Percentiles rank a stretch among this genome's conserved stretches.
These are phyloP conservation scores for Globisporangium polare DNA, from an alignment of 352 stramenopile genomes.

Conservation along the genomic window DNA sequence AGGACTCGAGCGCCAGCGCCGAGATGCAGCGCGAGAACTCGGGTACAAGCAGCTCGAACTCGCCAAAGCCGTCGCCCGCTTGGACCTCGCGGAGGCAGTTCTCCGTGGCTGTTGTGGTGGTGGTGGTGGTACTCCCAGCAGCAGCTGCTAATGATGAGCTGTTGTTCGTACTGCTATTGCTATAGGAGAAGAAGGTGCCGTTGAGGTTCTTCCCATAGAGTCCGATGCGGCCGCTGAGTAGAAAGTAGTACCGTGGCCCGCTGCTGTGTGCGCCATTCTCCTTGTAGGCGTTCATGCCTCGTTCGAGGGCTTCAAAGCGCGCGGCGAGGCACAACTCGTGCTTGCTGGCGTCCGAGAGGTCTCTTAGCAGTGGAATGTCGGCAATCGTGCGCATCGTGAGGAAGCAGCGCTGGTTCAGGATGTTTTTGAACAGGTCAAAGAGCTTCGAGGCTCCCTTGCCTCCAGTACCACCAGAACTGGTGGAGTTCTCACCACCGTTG, in stretches of 20 bases:
- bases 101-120: constrained; percentile 3
- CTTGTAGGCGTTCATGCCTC: constrained; percentile 40
- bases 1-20: constrained; percentile 43
- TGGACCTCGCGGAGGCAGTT: constrained; percentile 37
- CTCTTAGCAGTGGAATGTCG: constrained; percentile 40
- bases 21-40: constrained; percentile 28
- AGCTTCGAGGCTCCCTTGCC: constrained; percentile 39
- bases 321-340: constrained; percentile 43
- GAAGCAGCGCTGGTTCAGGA: constrained; percentile 60
- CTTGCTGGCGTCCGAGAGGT: constrained; percentile 33
- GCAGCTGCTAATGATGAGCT: background rate
- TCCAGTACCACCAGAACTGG: background rate
- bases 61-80: constrained; percentile 45
- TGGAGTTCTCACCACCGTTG: background rate
- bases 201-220: constrained; percentile 31
- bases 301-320: constrained; percentile 55
- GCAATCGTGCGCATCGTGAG: constrained; percentile 52
- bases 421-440: constrained; percentile 63
- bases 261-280: constrained; percentile 21
- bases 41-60: constrained; percentile 56
- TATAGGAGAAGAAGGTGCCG: constrained; percentile 10
- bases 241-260: constrained; percentile 37
- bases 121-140: background rate
- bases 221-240: constrained; percentile 42
- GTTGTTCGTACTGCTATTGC: background rate